These are phyloP conservation scores for Cubamyces sp. DNA, from an alignment of 768 basidiomycete genomes.

Conservation along the genomic window DNA sequence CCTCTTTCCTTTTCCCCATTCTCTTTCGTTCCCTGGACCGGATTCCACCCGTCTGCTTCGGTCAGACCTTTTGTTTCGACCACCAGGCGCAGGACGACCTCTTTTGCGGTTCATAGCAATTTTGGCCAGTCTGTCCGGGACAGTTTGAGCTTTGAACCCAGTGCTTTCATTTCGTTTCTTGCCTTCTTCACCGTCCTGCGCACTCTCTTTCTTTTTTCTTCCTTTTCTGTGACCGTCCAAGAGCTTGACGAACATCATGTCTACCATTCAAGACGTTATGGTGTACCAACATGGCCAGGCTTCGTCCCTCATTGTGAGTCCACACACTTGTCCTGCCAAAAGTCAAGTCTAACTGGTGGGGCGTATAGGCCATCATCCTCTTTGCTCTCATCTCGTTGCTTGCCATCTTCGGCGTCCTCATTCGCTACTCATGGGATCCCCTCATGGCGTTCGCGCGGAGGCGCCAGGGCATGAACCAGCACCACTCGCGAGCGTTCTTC, in stretches of 20 bases:
- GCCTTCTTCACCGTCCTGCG: slow-evolving; percentile 28
- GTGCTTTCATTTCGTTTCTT: slow-evolving; percentile 21
- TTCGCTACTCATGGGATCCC: slow-evolving; percentile 53
- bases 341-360: no score
- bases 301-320: slow-evolving; percentile 32
- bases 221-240: slow-evolving; percentile 34
- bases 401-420: slow-evolving; percentile 53
- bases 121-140: slow-evolving; percentile 34
- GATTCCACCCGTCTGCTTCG: slow-evolving; percentile 35
- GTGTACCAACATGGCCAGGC: slow-evolving; percentile 27
- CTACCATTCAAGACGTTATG: slow-evolving; percentile 28
- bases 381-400: slow-evolving; percentile 59
- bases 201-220: slow-evolving; percentile 27
- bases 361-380: slow-evolving; percentile 45
- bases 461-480: slow-evolving; percentile 4
- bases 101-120: slow-evolving; percentile 29
- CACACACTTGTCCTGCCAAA: no score
- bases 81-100: slow-evolving; percentile 49
- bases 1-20: slow-evolving; percentile 18
- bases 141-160: slow-evolving; percentile 29
- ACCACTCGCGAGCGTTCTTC: slow-evolving; percentile 56
- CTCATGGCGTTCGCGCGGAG: slow-evolving; percentile 36
- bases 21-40: slow-evolving; percentile 28
- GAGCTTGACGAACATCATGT: slow-evolving; percentile 30
- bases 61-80: slow-evolving; percentile 33